Conservation (phyloP, 2,329 filamentous ascomycete species). For the Didymella keratinophila region DNA sequence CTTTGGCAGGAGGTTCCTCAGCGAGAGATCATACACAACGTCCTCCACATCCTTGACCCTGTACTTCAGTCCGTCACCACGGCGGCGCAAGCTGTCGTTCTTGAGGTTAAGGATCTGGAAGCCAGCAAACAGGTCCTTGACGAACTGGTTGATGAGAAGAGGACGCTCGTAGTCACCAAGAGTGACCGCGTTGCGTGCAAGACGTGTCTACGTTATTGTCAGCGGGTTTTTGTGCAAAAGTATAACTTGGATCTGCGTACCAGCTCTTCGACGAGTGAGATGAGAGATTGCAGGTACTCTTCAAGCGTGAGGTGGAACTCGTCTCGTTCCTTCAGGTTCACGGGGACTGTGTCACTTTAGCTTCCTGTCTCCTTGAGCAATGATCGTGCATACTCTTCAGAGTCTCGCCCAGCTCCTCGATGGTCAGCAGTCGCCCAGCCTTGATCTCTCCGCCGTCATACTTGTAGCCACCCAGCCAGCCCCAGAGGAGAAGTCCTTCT, state of each 20-base stretch:
- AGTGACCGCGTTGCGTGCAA: constrained; percentile 94
- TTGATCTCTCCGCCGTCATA: constrained; percentile 60
- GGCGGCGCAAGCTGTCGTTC: constrained; percentile 88
- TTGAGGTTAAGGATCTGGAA: constrained; percentile 98
- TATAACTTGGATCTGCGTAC: constrained; percentile 46
- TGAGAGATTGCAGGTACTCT: constrained; percentile 91
- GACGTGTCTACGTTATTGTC: constrained; percentile 65
- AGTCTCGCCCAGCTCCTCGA: constrained; percentile 84
- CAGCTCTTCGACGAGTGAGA: constrained; percentile 88
- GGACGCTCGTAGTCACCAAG: constrained; percentile 87
- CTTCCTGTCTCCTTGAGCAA: constrained; percentile 2
- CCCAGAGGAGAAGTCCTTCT: constrained; percentile 67
- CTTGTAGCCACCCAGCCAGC: constrained; percentile 81
- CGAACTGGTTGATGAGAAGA: constrained; percentile 85
- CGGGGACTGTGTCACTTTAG: constrained; percentile 70
- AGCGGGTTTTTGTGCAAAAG: not conserved
- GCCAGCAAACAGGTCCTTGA: constrained; percentile 93
- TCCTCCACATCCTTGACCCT: constrained; percentile 98
- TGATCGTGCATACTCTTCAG: constrained; percentile 68
- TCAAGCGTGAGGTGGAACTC: constrained; percentile 96
- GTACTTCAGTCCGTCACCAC: constrained; percentile 95
- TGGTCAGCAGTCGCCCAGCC: constrained; percentile 75
- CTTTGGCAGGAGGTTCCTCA: constrained; percentile 75
- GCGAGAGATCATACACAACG: constrained; percentile 92
- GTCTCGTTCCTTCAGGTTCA: constrained; percentile 89